Base-by-base conservation (phyloP, 306 rosid species). In the Bauhinia variegata region DNA sequence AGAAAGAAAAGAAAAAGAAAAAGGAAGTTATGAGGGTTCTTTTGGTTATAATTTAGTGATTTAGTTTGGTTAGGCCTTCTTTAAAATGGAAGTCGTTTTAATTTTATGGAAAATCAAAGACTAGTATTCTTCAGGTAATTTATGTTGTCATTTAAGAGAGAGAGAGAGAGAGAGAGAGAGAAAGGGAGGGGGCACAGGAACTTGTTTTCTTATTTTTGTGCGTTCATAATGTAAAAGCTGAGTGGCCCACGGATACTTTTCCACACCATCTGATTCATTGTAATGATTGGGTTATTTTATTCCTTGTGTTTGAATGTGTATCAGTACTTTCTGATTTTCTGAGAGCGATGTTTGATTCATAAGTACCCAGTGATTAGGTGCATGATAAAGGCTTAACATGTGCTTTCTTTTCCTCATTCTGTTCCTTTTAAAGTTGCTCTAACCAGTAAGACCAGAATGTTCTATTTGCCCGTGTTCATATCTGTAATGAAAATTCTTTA, bases 401-500 rank as follows among this genome's bases (percentile, higher is more conserved):
- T 46, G 56, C 67, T 19, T 54, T 71, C 18, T 32, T 69, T 74
- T 75, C 12, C 28, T 63, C 53, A 57, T 28, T 39, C 31, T 65
- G 48, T 68, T 70, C 18, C 60, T 71, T 71, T 18, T 33, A 62
- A 30, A 15, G 37, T 33, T 55, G 33, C 55, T 55, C 44, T 42
- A 71, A 42, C 30, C n/a, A 42, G 32, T 12, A 57, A 59, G 9
- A 47, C 38, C 71, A 37, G 18, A 51, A 54, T 61, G 28, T 66
- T 63, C 33, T 62, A 13, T 54, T 36, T 59, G 41, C 17, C 18
- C 44, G 48, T 55, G 61, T 60, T 54, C 38, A 41, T 68, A 28
- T 65, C 57, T 53, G 58, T 54, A 52, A 55, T 68, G 59, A 12
- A 49, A 49, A 32, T 75, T 71, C 42, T 63, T 56, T 13, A 50